Evolutionary conservation across 495 filamentous ascomycete species (phyloP).

Genomic region (Cryomyces minteri): DNA sequence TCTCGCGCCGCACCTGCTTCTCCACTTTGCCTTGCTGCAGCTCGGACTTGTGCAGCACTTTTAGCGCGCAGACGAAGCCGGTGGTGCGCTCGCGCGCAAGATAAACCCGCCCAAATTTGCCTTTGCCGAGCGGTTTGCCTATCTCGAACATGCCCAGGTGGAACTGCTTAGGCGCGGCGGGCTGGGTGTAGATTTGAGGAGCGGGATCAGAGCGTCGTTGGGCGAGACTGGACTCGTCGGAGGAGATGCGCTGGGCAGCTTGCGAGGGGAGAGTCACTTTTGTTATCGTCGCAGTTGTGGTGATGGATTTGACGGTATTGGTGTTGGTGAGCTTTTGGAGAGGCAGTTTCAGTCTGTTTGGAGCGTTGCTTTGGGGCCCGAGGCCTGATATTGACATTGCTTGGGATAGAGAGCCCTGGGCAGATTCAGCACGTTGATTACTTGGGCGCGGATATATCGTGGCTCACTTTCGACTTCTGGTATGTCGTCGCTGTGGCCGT

Average conservation of each 20-base stretch:
- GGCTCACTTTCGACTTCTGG: slow-evolving; percentile 17
- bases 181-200: slow-evolving; percentile 34
- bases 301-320: slow-evolving; percentile 9
- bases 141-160: slow-evolving; percentile 99
- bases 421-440: neutral
- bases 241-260: slow-evolving; percentile 33
- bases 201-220: slow-evolving; percentile 9
- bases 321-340: slow-evolving; percentile 21
- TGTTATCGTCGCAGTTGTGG: slow-evolving; percentile 28
- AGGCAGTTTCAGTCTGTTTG: slow-evolving; percentile 22
- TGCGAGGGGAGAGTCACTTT: slow-evolving; percentile 50
- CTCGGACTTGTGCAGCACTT: slow-evolving; percentile 91
- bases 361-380: slow-evolving; percentile 5
- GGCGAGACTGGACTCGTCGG: slow-evolving; percentile 29
- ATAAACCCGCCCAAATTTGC: slow-evolving; percentile 94
- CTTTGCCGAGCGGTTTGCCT: slow-evolving; percentile 86
- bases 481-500: slow-evolving; percentile 9
- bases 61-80: slow-evolving; percentile 89
- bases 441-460: neutral
- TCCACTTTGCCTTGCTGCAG: slow-evolving; percentile 84
- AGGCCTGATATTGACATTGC: slow-evolving; percentile 17
- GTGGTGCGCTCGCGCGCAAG: slow-evolving; percentile 76
- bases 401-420: slow-evolving; percentile 11
- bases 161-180: slow-evolving; percentile 47
- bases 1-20: slow-evolving; percentile 91